A percentile compares a stretch with the other conserved stretches of the same genome.
Conservation (phyloP, 306 rosid genomes). For the Cucurbita argyrosperma region DNA sequence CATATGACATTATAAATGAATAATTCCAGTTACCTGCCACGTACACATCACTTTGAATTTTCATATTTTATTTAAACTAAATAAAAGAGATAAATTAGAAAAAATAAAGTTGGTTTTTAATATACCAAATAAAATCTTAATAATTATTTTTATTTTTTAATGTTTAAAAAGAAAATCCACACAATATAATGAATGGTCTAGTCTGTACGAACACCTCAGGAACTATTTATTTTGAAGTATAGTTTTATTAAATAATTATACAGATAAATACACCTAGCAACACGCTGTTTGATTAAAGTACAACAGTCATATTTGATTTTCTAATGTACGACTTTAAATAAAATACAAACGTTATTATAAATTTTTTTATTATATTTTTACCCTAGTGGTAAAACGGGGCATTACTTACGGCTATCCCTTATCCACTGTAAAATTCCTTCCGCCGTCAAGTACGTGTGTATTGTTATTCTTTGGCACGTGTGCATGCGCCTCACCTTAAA, state of each 20-base stretch:
- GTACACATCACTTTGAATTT: not conserved
- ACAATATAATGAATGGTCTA: not conserved
- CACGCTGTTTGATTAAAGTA: not conserved
- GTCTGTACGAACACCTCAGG: not conserved
- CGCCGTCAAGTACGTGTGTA: not conserved
- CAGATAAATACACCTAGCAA: not conserved
- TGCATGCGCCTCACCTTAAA: not conserved
- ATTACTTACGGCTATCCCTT: not conserved
- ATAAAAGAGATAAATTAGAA: not conserved
- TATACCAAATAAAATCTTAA: not conserved
- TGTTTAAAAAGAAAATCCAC: not conserved
- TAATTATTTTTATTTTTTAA: no score
- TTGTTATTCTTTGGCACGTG: not conserved
- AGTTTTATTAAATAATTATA: not conserved
- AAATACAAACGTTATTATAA: no score
- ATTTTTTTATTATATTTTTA: no score
- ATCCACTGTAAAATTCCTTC: not conserved
- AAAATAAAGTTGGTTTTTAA: not conserved
- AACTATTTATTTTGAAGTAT: not conserved
- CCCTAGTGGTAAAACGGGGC: not conserved
- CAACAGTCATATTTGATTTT: not conserved
- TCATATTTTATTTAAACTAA: not conserved
- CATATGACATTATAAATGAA: not conserved
- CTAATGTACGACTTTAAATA: not conserved
- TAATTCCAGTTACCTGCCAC: no score